A percentile compares a stretch with the other conserved stretches of the same genome.
phyloP scores from a whole-genome alignment of 108 stramenopile species.

The Skeletonema marinoi region DNA sequence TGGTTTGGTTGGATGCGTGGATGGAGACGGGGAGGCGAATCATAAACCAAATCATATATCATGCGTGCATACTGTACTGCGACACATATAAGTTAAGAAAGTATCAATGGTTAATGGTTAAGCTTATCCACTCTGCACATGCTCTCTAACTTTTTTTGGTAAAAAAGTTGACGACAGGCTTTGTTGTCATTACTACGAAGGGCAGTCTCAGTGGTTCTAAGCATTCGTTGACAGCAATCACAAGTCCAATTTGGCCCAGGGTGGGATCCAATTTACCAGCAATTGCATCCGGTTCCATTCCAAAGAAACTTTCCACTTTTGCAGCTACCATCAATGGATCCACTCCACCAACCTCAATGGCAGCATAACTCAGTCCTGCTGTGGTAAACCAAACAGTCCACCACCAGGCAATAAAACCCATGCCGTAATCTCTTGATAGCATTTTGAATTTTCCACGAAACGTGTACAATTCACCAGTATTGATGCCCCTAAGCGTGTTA shows the following conservation, averaged over 20 bases:
- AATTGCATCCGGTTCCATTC: slow-evolving; percentile 49
- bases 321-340: slow-evolving; percentile 69
- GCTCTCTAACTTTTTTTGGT: slow-evolving; percentile 47
- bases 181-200: slow-evolving; percentile 84
- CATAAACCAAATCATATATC: background rate
- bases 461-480: slow-evolving; percentile 88
- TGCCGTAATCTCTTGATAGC: slow-evolving; percentile 74
- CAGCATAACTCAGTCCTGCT: slow-evolving; percentile 61
- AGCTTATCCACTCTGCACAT: background rate
- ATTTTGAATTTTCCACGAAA: slow-evolving; percentile 83
- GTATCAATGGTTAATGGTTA: background rate
- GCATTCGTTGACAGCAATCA: slow-evolving; percentile 78
- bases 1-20: slow-evolving; percentile 38
- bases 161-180: slow-evolving; percentile 76
- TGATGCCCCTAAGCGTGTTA: slow-evolving; percentile 76
- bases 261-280: slow-evolving; percentile 74
- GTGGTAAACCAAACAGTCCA: slow-evolving; percentile 79
- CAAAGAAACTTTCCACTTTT: slow-evolving; percentile 61
- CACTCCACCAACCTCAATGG: slow-evolving; percentile 73
- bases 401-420: slow-evolving; percentile 80
- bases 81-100: background rate
- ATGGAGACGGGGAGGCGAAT: slow-evolving; percentile 4
- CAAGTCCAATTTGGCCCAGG: slow-evolving; percentile 76
- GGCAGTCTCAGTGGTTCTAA: slow-evolving; percentile 83
- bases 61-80: background rate